Conservation (phyloP, 2,329 filamentous ascomycete species). For the Fusarium oxysporum region DNA sequence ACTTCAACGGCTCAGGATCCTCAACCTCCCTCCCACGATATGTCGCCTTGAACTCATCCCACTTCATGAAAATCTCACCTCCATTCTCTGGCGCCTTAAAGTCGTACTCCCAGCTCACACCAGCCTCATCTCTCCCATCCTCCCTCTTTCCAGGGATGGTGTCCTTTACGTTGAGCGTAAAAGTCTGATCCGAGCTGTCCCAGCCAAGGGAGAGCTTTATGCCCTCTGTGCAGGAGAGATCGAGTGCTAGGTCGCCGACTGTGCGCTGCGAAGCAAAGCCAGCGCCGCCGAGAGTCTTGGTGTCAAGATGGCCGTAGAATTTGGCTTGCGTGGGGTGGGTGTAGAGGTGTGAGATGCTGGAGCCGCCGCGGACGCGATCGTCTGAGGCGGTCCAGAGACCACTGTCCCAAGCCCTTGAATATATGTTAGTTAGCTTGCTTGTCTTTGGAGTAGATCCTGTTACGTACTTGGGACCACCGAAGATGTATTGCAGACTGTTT, state of each 20-base stretch:
- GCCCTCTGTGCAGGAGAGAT: conserved; percentile 73
- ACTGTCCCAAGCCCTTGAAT: conserved; percentile 63
- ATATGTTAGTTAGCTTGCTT: conserved; percentile 3
- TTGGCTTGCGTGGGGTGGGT: conserved; percentile 56
- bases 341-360: conserved; percentile 66
- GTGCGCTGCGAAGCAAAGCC: conserved; percentile 86
- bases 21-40: conserved; percentile 76
- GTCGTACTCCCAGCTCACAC: conserved; percentile 79
- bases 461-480: conserved; percentile 54
- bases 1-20: conserved; percentile 70
- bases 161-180: conserved; percentile 82
- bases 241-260: conserved; percentile 67
- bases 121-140: conserved; percentile 77
- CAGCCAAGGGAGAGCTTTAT: conserved; percentile 64
- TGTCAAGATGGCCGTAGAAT: conserved; percentile 80
- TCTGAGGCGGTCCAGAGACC: conserved; percentile 76
- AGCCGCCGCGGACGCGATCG: conserved; percentile 81
- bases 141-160: conserved; percentile 66
- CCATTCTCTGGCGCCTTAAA: conserved; percentile 59
- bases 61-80: conserved; percentile 67
- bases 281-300: conserved; percentile 78
- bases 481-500: conserved; percentile 50
- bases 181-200: conserved; percentile 71
- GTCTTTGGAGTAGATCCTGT: background rate
- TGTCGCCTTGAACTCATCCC: conserved; percentile 75